Evolutionary conservation across 148 eudicot genomes (phyloP).

Genomic region (Amaranthus hypochondriacus): DNA sequence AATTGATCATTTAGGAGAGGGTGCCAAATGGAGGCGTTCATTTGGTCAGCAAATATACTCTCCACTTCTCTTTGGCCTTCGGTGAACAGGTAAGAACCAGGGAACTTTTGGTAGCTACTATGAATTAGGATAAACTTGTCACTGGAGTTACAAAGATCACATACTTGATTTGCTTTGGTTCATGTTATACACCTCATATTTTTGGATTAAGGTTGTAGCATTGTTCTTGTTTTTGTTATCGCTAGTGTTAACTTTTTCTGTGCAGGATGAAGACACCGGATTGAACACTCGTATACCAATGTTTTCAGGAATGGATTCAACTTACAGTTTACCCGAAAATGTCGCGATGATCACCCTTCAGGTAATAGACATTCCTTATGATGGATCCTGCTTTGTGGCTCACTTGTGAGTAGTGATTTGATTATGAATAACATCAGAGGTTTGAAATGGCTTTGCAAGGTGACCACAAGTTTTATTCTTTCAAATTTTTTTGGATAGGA

Average conservation of each 20-base stretch:
- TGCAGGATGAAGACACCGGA: slow-evolving; percentile 50
- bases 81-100: slow-evolving; percentile 60
- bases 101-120: background rate
- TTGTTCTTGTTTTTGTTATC: background rate
- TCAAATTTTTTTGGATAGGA: slow-evolving; percentile 41
- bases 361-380: slow-evolving; percentile 36
- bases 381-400: background rate
- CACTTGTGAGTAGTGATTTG: background rate
- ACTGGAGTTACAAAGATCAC: too few species aligned
- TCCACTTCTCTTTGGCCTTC: slow-evolving; percentile 86
- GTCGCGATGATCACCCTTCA: slow-evolving; percentile 89
- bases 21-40: slow-evolving; percentile 92
- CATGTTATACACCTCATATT: too few species aligned
- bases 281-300: slow-evolving; percentile 43
- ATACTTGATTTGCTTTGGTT: too few species aligned
- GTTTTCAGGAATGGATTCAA: slow-evolving; percentile 64
- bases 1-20: slow-evolving; percentile 81
- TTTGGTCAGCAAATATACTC: slow-evolving; percentile 89
- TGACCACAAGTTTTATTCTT: background rate
- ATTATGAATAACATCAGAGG: background rate
- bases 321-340: slow-evolving; percentile 83
- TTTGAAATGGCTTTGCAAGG: background rate
- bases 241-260: slow-evolving; percentile 1
- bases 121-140: background rate
- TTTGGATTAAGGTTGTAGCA: too few species aligned